Evolutionary conservation across 2,329 filamentous ascomycete genomes (phyloP), one percentile per base, ranked within the genome.

Genomic region (Neonectria ditissima): DNA sequence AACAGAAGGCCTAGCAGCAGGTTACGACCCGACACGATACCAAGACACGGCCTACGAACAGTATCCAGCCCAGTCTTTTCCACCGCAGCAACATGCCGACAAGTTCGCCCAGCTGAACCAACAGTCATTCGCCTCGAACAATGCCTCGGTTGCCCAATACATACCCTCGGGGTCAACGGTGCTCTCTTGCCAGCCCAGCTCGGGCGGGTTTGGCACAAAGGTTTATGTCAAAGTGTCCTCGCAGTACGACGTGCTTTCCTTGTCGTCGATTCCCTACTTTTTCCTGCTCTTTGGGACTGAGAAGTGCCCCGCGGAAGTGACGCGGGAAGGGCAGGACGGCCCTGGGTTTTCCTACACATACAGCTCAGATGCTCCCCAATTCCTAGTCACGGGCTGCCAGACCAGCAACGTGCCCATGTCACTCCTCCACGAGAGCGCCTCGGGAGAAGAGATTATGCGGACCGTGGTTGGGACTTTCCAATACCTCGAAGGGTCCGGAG

Each of bases 251-350:
- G 80, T 97, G 64, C 79, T 84, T 66, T 75, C 79, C 61, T 86
- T 89, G 77, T 85, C 84, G 62, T 85, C 82, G 44, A 74, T 81
- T 58, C 82, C 85, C 2, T 83, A 83, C 54, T 89, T 92, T 73
- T 90, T 81, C 67, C 79, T 97, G 58, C 86, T 90, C 50, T 97
- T 97, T 78, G 93, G 93, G n/a, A 84, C 86, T n/a, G 88, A 91
- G 72, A 89, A 90, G 77, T 91, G 89, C 77, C 71, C 76, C 1
- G 74, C 77, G 58, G 85, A 89, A 59, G 83, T 94, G 24, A 84
- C 87, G 48, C 90, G 90, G 75, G 80, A 81, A 75, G 84, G 79
- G 69, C 87, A 82, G 80, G 86, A 89, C 65, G 79, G 77, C 57
- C 80, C 86, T 69, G 86, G 87, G 20, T 92, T 87, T 76, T 86